Evolutionary conservation across 1,284 basidiomycete species (phyloP), one percentile per base, ranked within the genome.

Genomic region (Heterobasidion annosum): DNA sequence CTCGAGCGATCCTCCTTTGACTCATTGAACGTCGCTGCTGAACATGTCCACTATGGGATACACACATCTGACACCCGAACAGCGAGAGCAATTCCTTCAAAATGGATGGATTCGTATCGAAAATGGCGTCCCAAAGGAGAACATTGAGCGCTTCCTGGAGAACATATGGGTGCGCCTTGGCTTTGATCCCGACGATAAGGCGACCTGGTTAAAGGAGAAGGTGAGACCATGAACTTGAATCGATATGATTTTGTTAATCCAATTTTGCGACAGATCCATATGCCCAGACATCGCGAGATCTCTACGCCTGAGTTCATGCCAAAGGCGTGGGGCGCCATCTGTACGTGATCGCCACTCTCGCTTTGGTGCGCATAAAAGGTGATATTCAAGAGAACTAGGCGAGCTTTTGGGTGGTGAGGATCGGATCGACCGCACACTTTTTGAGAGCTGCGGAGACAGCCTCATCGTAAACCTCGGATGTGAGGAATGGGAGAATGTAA

Each of bases 81-180:
- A 70, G 55, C 64, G 68, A 48, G 61, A 61, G 33, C 69, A 72
- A 43, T 72, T 72, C 57, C 62, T 72, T 12, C 59, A 67, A 52
- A 62, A 68, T 40, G 70, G 70, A 16, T 72, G 65, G 67, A 60
- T 71, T 12, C 61, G 59, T 57, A 66, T 68, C 37, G 62, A 62
- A n/a, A 59, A 63, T 33, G 70, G 67, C 8, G 65, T 71, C 19
- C 61, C 64, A 13, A 60, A 57, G 33, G 64, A 68, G 53, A 63
- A 68, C 58, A 59, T 67, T 32, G 55, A 54, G 33, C 59, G 59
- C 10, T 68, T 68, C 52, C 65, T 64, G 5, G 62, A 67, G 50
- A 64, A 70, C 51, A 65, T 70, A 3, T 70, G 66, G 68, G 58
- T 69, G n/a, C 60, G 70, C 33, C 59, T 70, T n/a, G 70, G 68